Evolutionary conservation across 192 early-diverging fungal species (phyloP), one percentile per base, ranked within the genome.

Genomic region (Coemansia erecta): DNA sequence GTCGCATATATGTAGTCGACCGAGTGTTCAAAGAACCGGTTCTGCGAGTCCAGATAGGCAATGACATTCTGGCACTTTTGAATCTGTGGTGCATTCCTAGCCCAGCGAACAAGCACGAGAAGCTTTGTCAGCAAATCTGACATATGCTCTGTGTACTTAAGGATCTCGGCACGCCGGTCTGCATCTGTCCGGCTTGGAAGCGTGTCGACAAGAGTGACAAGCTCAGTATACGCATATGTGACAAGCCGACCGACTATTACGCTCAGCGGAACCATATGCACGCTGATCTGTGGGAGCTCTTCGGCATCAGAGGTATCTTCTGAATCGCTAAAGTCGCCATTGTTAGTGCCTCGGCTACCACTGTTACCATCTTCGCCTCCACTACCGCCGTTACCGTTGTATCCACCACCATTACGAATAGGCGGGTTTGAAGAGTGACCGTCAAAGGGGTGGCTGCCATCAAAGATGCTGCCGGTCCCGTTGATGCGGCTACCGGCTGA

Each of bases 81-180:
- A 19, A 91, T 83, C 46, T 85, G 81, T 33, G 78, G 73, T 37
- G 87, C 88, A 48, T 82, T 83, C 56, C 80, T 78, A 7, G 87
- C 86, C 89, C 90, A 94, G 58, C 89, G 84, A 12, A 92, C 83
- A 43, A 89, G 59, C 12, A 90, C 88, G 21, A 91, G 66, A 17
- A 93, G 66, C 59, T 92, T 92, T 26, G 84, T 73, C 39, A 89
- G 86, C 55, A 87, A 77, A 37, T 86, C 81, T 7, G 87, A 70
- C 63, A 83, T 82, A 42, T 84, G 81, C 18, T 82, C 79, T 3
- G 83, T 67, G 74, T 86, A 90, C 13, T 84, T 64, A n/a, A 89
- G 57, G 10, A 92, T 83, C 26, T 84, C 82, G n/a, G 58, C 54
- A 48, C 85, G 86, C 28, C 79, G 79, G 39, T 88, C 79, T 0